Evolutionary conservation across 208 protist genomes (phyloP).

Genomic region (Angomonas deanei): DNA sequence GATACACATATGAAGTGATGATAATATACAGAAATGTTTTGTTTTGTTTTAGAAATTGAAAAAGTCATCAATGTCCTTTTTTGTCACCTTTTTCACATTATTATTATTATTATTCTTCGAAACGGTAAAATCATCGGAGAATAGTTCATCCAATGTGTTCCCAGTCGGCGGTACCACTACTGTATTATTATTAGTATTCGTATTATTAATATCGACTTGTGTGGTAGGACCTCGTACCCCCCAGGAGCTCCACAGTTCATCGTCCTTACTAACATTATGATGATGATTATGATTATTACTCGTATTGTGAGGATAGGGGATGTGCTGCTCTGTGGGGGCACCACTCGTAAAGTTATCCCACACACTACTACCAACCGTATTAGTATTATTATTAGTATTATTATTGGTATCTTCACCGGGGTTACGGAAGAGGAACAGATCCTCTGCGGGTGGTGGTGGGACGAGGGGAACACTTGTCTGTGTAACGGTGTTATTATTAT

Average conservation of each 20-base stretch:
- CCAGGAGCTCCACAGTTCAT: neutral
- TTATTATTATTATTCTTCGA: neutral
- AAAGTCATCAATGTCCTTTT: neutral
- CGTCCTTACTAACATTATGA: neutral
- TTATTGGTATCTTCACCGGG: neutral
- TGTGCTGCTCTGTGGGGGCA: neutral
- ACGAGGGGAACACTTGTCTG: neutral
- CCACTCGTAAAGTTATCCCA: neutral
- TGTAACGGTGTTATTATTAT: neutral
- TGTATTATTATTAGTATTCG: neutral
- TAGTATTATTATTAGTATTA: neutral
- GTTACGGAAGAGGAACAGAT: neutral
- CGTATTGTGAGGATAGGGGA: neutral
- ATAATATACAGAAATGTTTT: neutral
- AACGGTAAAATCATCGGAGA: neutral
- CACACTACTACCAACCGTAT: neutral
- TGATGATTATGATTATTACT: neutral
- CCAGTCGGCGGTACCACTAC: neutral
- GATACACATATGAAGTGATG: conserved; percentile 5
- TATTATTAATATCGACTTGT: too few species aligned
- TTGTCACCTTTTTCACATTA: neutral
- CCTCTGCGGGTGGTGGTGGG: neutral
- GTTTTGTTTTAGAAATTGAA: neutral
- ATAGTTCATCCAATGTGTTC: neutral
- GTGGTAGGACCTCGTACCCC: neutral